Evolutionary conservation across 1,284 basidiomycete species (phyloP), one percentile per base, ranked within the genome.

Genomic region (Lignosus rhinocerotis): DNA sequence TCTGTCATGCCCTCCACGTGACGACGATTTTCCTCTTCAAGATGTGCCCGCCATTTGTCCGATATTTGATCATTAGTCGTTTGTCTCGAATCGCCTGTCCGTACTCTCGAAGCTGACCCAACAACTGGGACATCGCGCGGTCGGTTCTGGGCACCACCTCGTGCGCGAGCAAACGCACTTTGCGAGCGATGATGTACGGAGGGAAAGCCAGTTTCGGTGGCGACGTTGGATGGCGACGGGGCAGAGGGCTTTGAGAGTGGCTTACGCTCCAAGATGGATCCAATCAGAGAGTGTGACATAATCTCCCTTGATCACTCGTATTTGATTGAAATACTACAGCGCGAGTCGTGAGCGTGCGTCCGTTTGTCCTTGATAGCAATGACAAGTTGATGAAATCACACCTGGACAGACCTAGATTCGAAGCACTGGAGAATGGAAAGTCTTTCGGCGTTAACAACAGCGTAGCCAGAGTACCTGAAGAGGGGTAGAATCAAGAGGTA

Each of bases 201-300:
- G 33, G 87, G 87, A 70, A 88, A 88, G 2, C 86, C 76, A 0
- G 69, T 70, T 49, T 73, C 65, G 0, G 76, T 68, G 11, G 43
- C 43, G 3, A 14, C 8, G 6, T n/a, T 12, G 1, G 57, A 34
- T 41, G 71, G 63, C 14, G 76, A 71, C 2, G 73, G 61, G 10
- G 69, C 52, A 11, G 71, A 60, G 0, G 76, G 64, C 32, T 69
- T 64, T 21, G 68, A 64, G 14, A 75, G 65, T 0, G 67, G 64
- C 46, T 78, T 82, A 32, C 86, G 80, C 70, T 88, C 86, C 51
- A 85, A 69, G 2, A 88, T 80, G 6, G 85, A 81, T 21, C 86
- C 85, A 36, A 87, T 72, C 38, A 87, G 71, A 17, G 67, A 36
- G 17, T 65, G 61, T 30, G 64, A 21, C 63, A 64, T 63, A 30